These are phyloP conservation scores for Ophiostoma pallidulum DNA, from an alignment of 2,329 filamentous ascomycete species.

Conservation along the genomic window DNA sequence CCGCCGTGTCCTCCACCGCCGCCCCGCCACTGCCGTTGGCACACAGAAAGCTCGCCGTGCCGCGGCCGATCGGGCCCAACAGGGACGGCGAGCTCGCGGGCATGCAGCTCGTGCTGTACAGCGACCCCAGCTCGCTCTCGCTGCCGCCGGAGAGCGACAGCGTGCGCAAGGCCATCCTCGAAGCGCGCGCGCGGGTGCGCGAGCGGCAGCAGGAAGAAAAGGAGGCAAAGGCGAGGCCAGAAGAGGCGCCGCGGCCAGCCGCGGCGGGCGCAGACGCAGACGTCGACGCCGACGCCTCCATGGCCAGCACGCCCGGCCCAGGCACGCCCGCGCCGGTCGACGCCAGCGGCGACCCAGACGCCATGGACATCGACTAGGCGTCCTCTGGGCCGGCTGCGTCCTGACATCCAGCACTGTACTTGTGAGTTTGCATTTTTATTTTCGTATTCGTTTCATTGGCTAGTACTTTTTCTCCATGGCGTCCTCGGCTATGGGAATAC, in stretches of 20 bases:
- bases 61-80: constrained; percentile 48
- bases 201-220: constrained; percentile 43
- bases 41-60: constrained; percentile 7
- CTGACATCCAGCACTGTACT: not conserved
- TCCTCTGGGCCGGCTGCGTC: not conserved
- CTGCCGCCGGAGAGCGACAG: constrained; percentile 66
- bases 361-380: constrained; percentile 54
- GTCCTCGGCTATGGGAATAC: constrained; percentile 16
- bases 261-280: not conserved
- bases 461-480: not conserved
- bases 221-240: constrained; percentile 20
- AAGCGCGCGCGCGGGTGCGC: constrained; percentile 60
- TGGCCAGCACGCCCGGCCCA: constrained; percentile 4
- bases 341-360: constrained; percentile 42
- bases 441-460: not conserved
- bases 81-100: constrained; percentile 45
- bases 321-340: constrained; percentile 1
- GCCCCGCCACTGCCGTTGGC: too few relatives aligned
- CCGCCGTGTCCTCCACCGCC: not conserved
- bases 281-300: not conserved
- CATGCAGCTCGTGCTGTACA: constrained; percentile 77
- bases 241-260: too few relatives aligned
- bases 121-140: constrained; percentile 64
- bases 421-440: not conserved
- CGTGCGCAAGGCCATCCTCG: constrained; percentile 74